Evolutionary conservation across 2,329 filamentous ascomycete genomes (phyloP), one percentile per base, ranked within the genome.

Genomic region (Hansfordia pulvinata): DNA sequence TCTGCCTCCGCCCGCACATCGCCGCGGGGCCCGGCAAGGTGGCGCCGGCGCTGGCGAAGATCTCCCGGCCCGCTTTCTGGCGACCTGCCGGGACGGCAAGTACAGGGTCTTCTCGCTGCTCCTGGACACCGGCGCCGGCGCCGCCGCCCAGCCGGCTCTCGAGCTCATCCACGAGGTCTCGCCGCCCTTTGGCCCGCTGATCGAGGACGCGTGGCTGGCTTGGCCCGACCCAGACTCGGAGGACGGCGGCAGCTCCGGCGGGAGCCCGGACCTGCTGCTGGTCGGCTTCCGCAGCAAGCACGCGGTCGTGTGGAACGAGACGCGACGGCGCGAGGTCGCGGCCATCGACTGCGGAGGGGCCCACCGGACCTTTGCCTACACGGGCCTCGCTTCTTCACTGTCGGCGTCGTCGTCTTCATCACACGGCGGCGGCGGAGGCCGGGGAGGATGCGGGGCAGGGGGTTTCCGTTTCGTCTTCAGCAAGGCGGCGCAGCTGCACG

Each of bases 271-370:
- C 24, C 56, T 93, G 1, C 57, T 85, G 16, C 56, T 93, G 9
- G 81, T 76, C 46, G 88, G 88, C 3, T 96, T 94, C 53, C 73
- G 70, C 29, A 74, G 79, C 44, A 83, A 74, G 34, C 61, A 72
- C 24, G 92, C 96, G 43, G 60, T 93, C 9, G 65, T 88, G 8
- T 90, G 82, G 70, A 82, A 93, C 46, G 74, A 81, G 44, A 74
- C 70, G 0, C 58, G 58, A 2, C 73, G 82, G 31, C 65, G 71
- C 30, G 78, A 88, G 40, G 50, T 88, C 10, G 68, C 77, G 29
- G 64, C 61, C 1, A 62, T 93, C 17, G 75, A 85, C 25, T 94
- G 88, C 44, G 88, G 86, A 29, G 88, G 88, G 18, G 76, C 75
- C 0, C 84, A 93, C 44, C 69, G 88, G 29, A 75, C 67, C 17